These are phyloP conservation scores for Fusarium nurragi DNA, from an alignment of 2,329 filamentous ascomycete species.

Conservation along the genomic window DNA sequence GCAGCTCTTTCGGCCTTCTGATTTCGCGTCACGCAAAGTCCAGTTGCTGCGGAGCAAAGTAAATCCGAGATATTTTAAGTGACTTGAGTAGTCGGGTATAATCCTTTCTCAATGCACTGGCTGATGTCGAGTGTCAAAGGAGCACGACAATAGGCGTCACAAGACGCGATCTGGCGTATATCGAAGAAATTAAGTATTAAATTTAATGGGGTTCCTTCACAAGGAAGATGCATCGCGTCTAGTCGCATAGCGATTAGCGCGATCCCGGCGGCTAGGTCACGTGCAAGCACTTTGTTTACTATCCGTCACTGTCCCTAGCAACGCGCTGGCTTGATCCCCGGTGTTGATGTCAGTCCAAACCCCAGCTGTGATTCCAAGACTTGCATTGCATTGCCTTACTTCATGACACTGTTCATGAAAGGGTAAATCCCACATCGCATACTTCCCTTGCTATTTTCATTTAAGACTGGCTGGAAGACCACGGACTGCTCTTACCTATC, in stretches of 20 bases:
- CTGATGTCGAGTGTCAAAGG: background rate
- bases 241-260: conserved; percentile 33
- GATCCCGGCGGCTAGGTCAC: conserved; percentile 12
- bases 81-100: background rate
- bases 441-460: conserved; percentile 39
- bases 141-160: background rate
- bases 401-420: conserved; percentile 43
- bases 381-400: conserved; percentile 39
- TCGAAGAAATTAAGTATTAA: conserved; percentile 10
- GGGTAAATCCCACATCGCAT: conserved; percentile 37
- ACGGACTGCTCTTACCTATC: background rate
- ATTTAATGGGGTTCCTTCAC: conserved; percentile 5
- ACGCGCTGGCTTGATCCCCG: conserved; percentile 36
- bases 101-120: background rate
- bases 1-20: background rate
- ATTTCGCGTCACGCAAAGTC: background rate
- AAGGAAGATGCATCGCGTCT: conserved; percentile 18
- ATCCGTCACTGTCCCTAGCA: conserved; percentile 41
- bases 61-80: background rate
- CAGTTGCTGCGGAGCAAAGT: background rate
- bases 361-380: conserved; percentile 25
- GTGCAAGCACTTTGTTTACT: conserved; percentile 45
- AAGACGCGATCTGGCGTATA: conserved; percentile 16
- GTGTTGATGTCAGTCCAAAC: conserved; percentile 30
- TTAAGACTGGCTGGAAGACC: conserved; percentile 9